Evolutionary conservation across 352 stramenopile genomes (phyloP).

Genomic region (Globisporangium nagaii): DNA sequence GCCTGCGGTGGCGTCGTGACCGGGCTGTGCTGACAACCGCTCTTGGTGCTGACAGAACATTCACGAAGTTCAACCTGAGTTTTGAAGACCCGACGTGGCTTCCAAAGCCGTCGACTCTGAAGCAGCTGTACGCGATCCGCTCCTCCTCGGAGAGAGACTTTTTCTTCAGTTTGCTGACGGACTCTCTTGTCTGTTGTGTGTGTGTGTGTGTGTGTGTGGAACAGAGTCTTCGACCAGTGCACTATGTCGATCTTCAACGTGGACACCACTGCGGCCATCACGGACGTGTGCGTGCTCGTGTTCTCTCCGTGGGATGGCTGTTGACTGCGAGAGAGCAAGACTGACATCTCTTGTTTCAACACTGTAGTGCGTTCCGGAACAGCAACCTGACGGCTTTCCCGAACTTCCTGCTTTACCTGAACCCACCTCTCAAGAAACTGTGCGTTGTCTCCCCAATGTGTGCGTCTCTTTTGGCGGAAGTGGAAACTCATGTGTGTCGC

Average conservation of each 20-base stretch:
- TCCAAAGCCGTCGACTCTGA: constrained; percentile 16
- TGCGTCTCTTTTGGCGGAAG: neutral
- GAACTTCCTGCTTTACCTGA: constrained; percentile 25
- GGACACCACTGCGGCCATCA: constrained; percentile 21
- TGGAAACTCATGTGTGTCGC: too few species aligned
- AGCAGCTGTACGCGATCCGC: constrained; percentile 27
- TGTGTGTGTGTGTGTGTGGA: neutral
- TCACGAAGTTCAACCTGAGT: constrained; percentile 34
- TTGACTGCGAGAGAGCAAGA: neutral
- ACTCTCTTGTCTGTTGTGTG: neutral
- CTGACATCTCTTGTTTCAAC: neutral
- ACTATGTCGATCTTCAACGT: constrained; percentile 33
- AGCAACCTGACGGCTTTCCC: constrained; percentile 43
- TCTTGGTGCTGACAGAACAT: constrained; percentile 12
- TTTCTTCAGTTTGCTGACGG: neutral
- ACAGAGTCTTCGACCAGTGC: constrained; percentile 38
- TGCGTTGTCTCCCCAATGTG: neutral
- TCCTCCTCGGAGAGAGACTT: neutral
- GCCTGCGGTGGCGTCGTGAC: too few species aligned
- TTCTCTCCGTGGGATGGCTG: neutral
- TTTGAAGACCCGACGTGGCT: constrained; percentile 34
- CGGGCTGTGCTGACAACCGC: neutral
- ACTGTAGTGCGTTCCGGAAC: constrained; percentile 25
- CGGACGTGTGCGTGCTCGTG: constrained; percentile 23
- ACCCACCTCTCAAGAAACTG: constrained; percentile 13